These are phyloP conservation scores for Colletotrichum coccodes DNA, from an alignment of 2,329 filamentous ascomycete genomes.

Conservation along the genomic window DNA sequence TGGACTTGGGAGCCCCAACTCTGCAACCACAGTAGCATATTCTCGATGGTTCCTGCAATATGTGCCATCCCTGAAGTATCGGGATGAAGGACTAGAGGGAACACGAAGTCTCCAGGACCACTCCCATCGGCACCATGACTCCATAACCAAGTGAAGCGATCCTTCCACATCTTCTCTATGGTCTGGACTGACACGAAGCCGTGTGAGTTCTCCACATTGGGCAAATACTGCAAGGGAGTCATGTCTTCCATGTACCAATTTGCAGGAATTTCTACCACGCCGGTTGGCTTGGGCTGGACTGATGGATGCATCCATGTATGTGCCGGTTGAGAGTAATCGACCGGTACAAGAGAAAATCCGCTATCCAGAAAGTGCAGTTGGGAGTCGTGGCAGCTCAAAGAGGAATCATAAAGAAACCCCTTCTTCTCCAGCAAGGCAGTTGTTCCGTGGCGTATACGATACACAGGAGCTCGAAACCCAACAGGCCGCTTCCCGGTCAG, in stretches of 20 bases:
- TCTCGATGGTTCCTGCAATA: constrained; percentile 59
- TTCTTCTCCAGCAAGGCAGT: constrained; percentile 54
- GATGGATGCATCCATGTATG: constrained; percentile 58
- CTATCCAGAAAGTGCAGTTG: constrained; percentile 53
- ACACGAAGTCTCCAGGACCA: constrained; percentile 51
- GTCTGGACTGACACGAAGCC: constrained; percentile 67
- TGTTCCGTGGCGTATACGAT: constrained; percentile 56
- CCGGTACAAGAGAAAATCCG: constrained; percentile 47
- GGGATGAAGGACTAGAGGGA: constrained; percentile 65
- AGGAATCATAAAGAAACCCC: constrained; percentile 56
- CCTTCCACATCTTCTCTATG: constrained; percentile 70
- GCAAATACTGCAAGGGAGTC: constrained; percentile 58
- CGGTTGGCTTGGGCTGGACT: constrained; percentile 27
- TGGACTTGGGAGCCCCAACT: constrained; percentile 5
- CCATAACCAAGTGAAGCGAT: constrained; percentile 67
- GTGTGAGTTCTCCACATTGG: constrained; percentile 59
- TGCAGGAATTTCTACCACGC: constrained; percentile 55
- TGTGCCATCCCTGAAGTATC: constrained; percentile 71
- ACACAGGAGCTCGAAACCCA: constrained; percentile 60
- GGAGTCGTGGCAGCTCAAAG: constrained; percentile 56
- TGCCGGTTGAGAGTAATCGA: constrained; percentile 46
- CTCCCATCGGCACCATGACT: constrained; percentile 46
- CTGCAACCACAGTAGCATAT: constrained; percentile 12
- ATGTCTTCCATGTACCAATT: constrained; percentile 62
- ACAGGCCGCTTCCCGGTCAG: constrained; percentile 51